phyloP scores from a whole-genome alignment of 768 basidiomycete species.

The Boletales sp. region DNA sequence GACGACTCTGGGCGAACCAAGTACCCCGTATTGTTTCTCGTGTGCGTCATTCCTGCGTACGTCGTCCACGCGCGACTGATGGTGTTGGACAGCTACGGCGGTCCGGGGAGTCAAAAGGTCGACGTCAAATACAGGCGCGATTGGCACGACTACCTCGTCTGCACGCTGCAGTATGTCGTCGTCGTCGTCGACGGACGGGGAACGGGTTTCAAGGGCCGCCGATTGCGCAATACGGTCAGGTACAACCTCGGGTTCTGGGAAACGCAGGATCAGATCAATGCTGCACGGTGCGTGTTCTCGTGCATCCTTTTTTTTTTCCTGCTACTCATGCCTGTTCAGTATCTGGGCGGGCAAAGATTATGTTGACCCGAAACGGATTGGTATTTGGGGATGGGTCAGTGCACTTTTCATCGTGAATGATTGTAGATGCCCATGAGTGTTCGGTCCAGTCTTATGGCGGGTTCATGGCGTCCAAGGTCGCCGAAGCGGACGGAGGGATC shows the following conservation, averaged over 20 bases:
- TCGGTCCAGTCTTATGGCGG: slow-evolving; percentile 82
- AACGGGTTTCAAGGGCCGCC: slow-evolving; percentile 87
- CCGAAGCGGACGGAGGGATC: slow-evolving; percentile 85
- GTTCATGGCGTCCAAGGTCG: slow-evolving; percentile 91
- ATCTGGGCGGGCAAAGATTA: slow-evolving; percentile 85
- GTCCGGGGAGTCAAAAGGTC: slow-evolving; percentile 82
- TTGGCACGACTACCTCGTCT: slow-evolving; percentile 87
- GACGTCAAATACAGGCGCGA: slow-evolving; percentile 62
- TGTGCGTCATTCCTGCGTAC: slow-evolving; percentile 40
- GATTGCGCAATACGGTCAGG: slow-evolving; percentile 83
- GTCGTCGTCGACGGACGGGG: slow-evolving; percentile 92
- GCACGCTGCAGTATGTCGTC: slow-evolving; percentile 77
- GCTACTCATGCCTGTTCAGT: slow-evolving; percentile 32
- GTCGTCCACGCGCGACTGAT: background rate
- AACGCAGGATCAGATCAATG: slow-evolving; percentile 84
- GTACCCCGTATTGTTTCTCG: slow-evolving; percentile 90
- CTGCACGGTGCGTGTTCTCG: slow-evolving; percentile 60
- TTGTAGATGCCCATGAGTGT: background rate
- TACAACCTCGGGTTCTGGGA: slow-evolving; percentile 88
- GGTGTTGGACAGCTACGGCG: slow-evolving; percentile 67
- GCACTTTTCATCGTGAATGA: background rate
- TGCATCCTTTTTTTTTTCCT: slow-evolving; percentile 1
- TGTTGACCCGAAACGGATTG: slow-evolving; percentile 84
- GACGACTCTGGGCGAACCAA: slow-evolving; percentile 94
- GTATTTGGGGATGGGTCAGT: slow-evolving; percentile 97